Conservation (phyloP, 306 rosid genomes). For the Medicago lupulina region DNA sequence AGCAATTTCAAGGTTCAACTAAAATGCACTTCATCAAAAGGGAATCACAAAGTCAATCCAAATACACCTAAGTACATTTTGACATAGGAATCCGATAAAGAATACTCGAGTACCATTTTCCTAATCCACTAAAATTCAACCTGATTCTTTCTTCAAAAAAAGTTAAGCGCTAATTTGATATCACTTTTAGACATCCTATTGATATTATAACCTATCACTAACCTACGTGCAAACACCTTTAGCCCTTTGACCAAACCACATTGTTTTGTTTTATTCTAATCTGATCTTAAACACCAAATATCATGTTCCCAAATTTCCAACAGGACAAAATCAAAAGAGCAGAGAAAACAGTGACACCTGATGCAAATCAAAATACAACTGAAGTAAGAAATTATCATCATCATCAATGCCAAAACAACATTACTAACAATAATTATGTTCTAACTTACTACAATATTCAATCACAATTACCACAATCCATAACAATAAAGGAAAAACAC, state of each 20-base stretch:
- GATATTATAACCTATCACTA: not conserved
- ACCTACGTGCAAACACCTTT: conserved; percentile 21
- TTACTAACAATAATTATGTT: not conserved
- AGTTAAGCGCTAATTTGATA: not conserved
- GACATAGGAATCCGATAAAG: not conserved
- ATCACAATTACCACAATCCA: conserved; percentile 3
- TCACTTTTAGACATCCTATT: conserved; percentile 6
- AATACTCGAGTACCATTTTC: conserved; percentile 10
- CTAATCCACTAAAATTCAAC: not conserved
- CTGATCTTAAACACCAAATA: conserved; percentile 25
- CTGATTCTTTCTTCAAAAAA: conserved; percentile 17
- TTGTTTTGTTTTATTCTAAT: conserved; percentile 9
- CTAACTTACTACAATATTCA: conserved; percentile 13
- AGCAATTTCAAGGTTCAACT: conserved; percentile 16
- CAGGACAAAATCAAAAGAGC: not conserved
- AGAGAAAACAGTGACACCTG: conserved; percentile 8
- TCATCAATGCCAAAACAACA: not conserved
- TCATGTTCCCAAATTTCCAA: conserved; percentile 22
- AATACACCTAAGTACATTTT: conserved; percentile 22
- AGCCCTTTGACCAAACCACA: conserved; percentile 31
- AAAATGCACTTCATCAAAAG: conserved; percentile 19
- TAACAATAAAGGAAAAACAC: not conserved
- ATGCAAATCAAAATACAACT: conserved; percentile 1
- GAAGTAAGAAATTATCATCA: conserved; percentile 10
- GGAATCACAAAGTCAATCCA: conserved; percentile 9